These are phyloP conservation scores for Tulasnella sp. DNA, from an alignment of 768 basidiomycete genomes.

Conservation along the genomic window DNA sequence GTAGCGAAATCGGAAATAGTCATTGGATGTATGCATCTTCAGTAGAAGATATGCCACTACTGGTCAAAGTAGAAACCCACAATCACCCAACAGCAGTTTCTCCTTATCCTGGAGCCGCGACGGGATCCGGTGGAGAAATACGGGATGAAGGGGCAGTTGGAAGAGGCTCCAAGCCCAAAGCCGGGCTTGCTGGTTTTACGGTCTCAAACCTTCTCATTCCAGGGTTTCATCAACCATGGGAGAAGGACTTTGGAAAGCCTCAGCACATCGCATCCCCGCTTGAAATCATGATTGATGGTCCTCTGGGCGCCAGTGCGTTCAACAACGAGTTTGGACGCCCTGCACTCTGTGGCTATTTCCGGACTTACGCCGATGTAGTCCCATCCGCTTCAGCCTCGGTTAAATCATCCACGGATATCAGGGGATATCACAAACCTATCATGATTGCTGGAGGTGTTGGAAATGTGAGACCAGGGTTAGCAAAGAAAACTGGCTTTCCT, in stretches of 20 bases:
- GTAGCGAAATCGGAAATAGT: constrained; percentile 15
- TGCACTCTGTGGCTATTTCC: constrained; percentile 83
- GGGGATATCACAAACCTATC: constrained; percentile 98
- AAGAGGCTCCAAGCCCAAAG: constrained; percentile 89
- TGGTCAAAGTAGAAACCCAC: constrained; percentile 98
- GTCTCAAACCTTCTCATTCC: constrained; percentile 90
- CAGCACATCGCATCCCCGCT: constrained; percentile 82
- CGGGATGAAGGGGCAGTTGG: constrained; percentile 96
- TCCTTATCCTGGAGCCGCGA: constrained; percentile 96
- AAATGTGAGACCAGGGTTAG: constrained; percentile 74
- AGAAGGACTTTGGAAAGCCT: constrained; percentile 83
- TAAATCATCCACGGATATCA: constrained; percentile 41
- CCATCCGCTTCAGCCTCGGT: constrained; percentile 31
- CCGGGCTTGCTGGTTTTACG: constrained; percentile 84
- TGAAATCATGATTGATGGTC: constrained; percentile 96
- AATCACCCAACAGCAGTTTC: constrained; percentile 99
- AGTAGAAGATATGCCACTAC: constrained; percentile 67
- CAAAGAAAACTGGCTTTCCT: constrained; percentile 61
- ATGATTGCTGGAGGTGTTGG: constrained; percentile 99
- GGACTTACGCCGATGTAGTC: constrained; percentile 78
- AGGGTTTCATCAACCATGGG: constrained; percentile 87
- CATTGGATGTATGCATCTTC: constrained; percentile 39
- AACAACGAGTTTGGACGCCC: constrained; percentile 98
- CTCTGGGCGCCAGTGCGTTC: constrained; percentile 88
- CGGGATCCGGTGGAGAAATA: constrained; percentile 96